Conservation (phyloP, 805 yeast species). For the Lachancea nothofagi region DNA sequence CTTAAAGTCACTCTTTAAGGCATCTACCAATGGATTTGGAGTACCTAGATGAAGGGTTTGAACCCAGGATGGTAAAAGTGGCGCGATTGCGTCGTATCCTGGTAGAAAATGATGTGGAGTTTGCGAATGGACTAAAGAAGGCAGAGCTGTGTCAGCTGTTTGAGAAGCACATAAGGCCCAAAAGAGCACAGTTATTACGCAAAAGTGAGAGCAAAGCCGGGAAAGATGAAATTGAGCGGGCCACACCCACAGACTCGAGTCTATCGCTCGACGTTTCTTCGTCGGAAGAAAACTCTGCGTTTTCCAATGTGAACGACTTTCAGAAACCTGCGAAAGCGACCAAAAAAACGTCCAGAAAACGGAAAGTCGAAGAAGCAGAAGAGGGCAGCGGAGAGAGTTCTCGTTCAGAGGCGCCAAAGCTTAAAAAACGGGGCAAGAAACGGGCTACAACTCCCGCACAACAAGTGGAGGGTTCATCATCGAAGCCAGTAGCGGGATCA, state of each 20-base stretch:
- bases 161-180: conserved; percentile 46
- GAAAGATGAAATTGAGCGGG: conserved; percentile 37
- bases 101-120: conserved; percentile 54
- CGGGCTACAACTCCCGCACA: conserved; percentile 9
- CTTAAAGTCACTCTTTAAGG: background rate
- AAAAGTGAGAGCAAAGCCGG: conserved; percentile 30
- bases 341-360: conserved; percentile 9
- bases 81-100: conserved; percentile 67
- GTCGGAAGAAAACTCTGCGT: conserved; percentile 1
- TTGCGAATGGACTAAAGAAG: conserved; percentile 63
- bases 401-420: conserved; percentile 2
- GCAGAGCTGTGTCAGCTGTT: conserved; percentile 57
- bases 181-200: conserved; percentile 38
- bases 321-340: conserved; percentile 12
- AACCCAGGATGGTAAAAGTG: conserved; percentile 59
- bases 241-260: conserved; percentile 9
- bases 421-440: conserved; percentile 9
- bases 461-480: background rate
- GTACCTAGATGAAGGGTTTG: conserved; percentile 45
- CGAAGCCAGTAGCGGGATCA: conserved; percentile 8
- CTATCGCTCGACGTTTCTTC: conserved; percentile 5
- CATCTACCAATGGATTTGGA: conserved; percentile 12
- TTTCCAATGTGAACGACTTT: conserved; percentile 10
- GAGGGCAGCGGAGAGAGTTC: background rate
- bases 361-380: conserved; percentile 4